Conservation (phyloP, 169 alveolate species). For the Plasmodium vivax region DNA sequence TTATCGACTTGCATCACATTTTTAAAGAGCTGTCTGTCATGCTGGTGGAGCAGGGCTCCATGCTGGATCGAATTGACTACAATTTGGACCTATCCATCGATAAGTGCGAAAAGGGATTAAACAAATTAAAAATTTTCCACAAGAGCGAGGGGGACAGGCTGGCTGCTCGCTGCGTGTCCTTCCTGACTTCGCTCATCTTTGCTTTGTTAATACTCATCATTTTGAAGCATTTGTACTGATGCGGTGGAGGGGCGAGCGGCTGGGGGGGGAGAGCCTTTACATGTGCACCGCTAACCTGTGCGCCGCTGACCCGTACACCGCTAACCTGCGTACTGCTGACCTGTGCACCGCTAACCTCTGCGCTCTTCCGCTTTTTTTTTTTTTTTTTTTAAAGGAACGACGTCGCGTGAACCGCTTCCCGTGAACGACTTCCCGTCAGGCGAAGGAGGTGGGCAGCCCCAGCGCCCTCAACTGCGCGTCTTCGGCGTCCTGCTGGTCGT, state of each 20-base stretch:
- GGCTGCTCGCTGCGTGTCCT: conserved; percentile 66
- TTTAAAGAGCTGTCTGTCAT: conserved; percentile 85
- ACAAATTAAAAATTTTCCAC: conserved; percentile 54
- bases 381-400: neutral
- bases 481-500: neutral
- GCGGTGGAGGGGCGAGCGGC: neutral
- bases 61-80: conserved; percentile 86
- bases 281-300: too few relatives aligned
- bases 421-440: neutral
- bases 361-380: neutral
- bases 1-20: conserved; percentile 81
- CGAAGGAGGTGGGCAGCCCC: conserved; percentile 24
- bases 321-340: neutral
- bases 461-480: neutral
- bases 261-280: neutral
- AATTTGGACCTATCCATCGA: conserved; percentile 78
- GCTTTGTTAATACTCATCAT: conserved; percentile 58
- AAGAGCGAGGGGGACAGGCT: conserved; percentile 29
- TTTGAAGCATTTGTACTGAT: conserved; percentile 44
- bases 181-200: conserved; percentile 43
- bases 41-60: conserved; percentile 87
- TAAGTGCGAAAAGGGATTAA: conserved; percentile 69
- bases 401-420: too few relatives aligned
- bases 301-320: neutral
- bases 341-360: neutral